Base-by-base conservation (phyloP, 2,329 filamentous ascomycete species). In the Ophiostoma sp. region DNA sequence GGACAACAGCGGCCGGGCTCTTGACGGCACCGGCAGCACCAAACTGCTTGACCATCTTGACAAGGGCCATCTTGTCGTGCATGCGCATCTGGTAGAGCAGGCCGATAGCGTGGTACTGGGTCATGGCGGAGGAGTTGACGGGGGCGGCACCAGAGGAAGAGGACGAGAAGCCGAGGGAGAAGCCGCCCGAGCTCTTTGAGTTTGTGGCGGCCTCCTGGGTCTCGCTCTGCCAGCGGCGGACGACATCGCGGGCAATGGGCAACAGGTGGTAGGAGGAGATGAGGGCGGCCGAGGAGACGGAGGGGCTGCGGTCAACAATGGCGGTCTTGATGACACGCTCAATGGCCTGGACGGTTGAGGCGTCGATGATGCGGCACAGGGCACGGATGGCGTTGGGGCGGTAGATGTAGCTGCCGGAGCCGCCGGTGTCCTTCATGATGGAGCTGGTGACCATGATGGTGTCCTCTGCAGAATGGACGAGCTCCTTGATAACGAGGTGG, bases 41-140 rank as follows among this genome's bases (percentile, higher is more conserved):
- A 79, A 97, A 98, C 80, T 99, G 95, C 83, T 99, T 95, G n/a
- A 99, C 94, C 95, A 99, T 98, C 86, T 99, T 99, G 72, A 98
- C 94, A 76, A 99, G 83, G 31, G 95, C 94, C 95, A 99, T 99
- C 76, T 95, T 89, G 80, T 99, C 95, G 79, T 97, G 94, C 76
- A 91, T 91, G 77, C 95, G 91, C 93, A 98, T 98, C 82, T 98
- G 94, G 80, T 98, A 99, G 64, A 99, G 82, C 69, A 99, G 87
- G 73, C 95, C 95, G 82, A 99, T 97, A 73, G 95, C 95, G 80
- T 99, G 95, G 80, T 99, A 99, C 80, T 99, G 95, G 71, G 93
- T 91, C 93, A 98, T 98, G 77, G 92, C 96, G 75, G 95, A 98
- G 77, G 93, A 94, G 82, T 94, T 94, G 73, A 95, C 87, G n/a